These are phyloP conservation scores for Globisporangium splendens DNA, from an alignment of 352 stramenopile species.

Conservation along the genomic window DNA sequence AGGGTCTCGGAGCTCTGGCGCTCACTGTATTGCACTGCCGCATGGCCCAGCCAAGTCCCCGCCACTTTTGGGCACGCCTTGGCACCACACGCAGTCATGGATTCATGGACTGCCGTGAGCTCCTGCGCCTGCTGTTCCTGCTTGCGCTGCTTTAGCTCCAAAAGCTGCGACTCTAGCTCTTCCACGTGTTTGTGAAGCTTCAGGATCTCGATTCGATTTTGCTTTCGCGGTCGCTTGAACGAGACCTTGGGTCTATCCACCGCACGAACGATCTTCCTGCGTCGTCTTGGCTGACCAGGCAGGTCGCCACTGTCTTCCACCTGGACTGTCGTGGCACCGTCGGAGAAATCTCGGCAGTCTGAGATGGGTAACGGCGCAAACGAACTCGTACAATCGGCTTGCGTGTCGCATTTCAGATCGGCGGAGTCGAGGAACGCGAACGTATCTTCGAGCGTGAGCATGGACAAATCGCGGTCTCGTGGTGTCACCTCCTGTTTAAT, in stretches of 20 bases:
- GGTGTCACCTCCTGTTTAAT: too few relatives aligned
- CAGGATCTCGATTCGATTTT: constrained; percentile 15
- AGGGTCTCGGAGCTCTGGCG: constrained; percentile 33
- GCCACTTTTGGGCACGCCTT: neutral
- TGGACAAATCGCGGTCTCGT: neutral
- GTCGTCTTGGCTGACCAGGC: neutral
- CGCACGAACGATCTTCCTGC: neutral
- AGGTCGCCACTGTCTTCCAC: neutral
- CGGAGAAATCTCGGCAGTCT: too few relatives aligned
- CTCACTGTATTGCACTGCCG: constrained; percentile 38
- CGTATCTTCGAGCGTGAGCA: constrained; percentile 2
- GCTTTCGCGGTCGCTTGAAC: constrained; percentile 10
- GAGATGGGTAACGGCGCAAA: neutral
- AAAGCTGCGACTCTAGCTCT: constrained; percentile 2
- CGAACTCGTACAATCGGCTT: neutral
- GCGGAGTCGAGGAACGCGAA: constrained; percentile 9
- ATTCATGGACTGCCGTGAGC: neutral
- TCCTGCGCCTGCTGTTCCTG: neutral
- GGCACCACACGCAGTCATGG: neutral
- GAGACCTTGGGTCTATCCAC: too few relatives aligned
- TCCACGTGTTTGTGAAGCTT: constrained; percentile 11
- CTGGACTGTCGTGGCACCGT: neutral
- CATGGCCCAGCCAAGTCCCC: constrained; percentile 29
- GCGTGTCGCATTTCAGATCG: neutral
- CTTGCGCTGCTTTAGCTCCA: neutral